Percentiles rank a stretch among this genome's conserved stretches.
phyloP scores from a whole-genome alignment of 345 rosid species.

The Eutrema japonicum region DNA sequence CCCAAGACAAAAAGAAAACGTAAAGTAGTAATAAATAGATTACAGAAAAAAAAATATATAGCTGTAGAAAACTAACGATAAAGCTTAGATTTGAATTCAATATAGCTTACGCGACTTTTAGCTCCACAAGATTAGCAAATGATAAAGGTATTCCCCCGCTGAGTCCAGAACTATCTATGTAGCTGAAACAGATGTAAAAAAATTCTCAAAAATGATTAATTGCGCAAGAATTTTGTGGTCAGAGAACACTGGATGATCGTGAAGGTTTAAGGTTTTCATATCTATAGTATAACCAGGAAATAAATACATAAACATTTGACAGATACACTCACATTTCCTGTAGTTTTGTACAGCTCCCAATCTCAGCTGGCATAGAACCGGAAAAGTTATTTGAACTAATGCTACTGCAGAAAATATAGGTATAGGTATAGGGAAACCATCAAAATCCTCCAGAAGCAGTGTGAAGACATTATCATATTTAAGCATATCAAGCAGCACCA shows the following conservation, averaged over 20 bases:
- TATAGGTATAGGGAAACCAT: conserved; percentile 19
- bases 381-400: conserved; percentile 65
- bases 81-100: background rate
- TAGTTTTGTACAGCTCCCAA: conserved; percentile 60
- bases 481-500: conserved; percentile 2
- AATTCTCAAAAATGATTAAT: background rate
- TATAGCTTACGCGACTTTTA: conserved; percentile 39
- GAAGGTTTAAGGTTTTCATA: background rate
- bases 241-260: background rate
- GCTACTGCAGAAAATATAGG: conserved; percentile 40
- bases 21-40: conserved; percentile 14
- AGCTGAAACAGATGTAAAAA: conserved; percentile 46
- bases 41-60: background rate
- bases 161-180: conserved; percentile 61
- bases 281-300: background rate
- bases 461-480: background rate
- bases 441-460: background rate
- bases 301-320: background rate
- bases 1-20: background rate
- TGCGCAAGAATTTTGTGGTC: background rate
- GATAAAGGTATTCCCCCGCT: conserved; percentile 62
- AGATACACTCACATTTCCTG: conserved; percentile 59
- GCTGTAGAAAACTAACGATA: conserved; percentile 2
- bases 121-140: conserved; percentile 48
- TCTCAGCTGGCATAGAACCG: conserved; percentile 66